phyloP scores from a whole-genome alignment of 192 early-diverging fungal genomes.

The Obelidium mucronatum region DNA sequence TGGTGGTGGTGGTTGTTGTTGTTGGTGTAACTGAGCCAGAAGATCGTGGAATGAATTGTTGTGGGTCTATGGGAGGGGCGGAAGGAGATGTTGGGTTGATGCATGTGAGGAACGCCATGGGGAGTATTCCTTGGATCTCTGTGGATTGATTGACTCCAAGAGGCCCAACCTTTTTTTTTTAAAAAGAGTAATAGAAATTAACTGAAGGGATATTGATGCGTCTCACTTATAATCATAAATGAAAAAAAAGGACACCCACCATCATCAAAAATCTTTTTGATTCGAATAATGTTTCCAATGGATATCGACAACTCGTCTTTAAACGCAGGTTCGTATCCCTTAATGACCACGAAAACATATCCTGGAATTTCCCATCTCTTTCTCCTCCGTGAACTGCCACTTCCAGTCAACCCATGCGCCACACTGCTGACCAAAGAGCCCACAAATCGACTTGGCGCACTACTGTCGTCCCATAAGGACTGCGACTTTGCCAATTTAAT shows the following conservation, averaged over 20 bases:
- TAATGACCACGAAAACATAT: constrained; percentile 34
- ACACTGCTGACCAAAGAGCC: background rate
- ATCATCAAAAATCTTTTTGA: constrained; percentile 40
- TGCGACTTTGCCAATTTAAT: background rate
- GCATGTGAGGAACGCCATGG: constrained; percentile 35
- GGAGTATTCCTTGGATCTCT: constrained; percentile 30
- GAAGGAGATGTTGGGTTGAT: constrained; percentile 28
- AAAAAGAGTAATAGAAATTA: too few relatives aligned
- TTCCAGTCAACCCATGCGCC: background rate
- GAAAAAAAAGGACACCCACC: background rate
- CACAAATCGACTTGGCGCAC: constrained; percentile 9
- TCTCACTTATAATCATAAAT: background rate
- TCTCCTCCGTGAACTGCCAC: background rate
- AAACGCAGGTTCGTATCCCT: constrained; percentile 29
- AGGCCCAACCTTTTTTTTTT: constrained; percentile 34
- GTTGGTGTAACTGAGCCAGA: background rate
- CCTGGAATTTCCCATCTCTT: constrained; percentile 23
- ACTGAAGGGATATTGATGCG: too few relatives aligned
- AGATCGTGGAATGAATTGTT: constrained; percentile 19
- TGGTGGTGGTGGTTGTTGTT: background rate
- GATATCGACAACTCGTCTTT: constrained; percentile 25
- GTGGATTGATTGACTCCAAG: constrained; percentile 28
- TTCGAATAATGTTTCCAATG: constrained; percentile 30
- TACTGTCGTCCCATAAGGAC: background rate
- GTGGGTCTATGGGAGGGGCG: constrained; percentile 25